phyloP scores from a whole-genome alignment of 164 flowering plant genomes.

The Tetracentron sinense region DNA sequence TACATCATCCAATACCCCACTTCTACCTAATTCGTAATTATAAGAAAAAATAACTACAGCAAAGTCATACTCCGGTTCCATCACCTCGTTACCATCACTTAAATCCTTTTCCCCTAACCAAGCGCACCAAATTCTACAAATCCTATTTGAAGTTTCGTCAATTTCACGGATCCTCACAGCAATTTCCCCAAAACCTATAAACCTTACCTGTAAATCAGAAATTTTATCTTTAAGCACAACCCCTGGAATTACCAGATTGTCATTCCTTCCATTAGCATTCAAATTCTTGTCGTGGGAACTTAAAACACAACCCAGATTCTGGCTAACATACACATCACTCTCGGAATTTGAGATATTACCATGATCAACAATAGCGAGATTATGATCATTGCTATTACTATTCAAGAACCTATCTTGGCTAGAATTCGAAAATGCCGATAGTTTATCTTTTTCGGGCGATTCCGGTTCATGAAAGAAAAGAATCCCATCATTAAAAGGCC shows the following conservation, averaged over 20 bases:
- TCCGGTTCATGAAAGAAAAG: slow-evolving; percentile 54
- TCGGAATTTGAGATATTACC: slow-evolving; percentile 7
- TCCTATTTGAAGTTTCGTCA: slow-evolving; percentile 24
- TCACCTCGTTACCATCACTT: slow-evolving; percentile 17
- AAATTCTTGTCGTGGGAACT: slow-evolving; percentile 4
- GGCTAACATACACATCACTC: slow-evolving; percentile 3
- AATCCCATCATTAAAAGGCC: slow-evolving; percentile 95
- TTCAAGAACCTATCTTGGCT: slow-evolving; percentile 23
- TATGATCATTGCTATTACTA: slow-evolving; percentile 11
- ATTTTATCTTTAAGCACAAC: slow-evolving; percentile 50
- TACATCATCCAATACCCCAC: slow-evolving; percentile 42
- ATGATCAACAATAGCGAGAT: slow-evolving; percentile 36
- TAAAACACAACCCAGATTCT: background rate
- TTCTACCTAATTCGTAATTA: slow-evolving; percentile 52
- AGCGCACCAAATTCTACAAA: slow-evolving; percentile 83
- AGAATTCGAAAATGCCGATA: slow-evolving; percentile 9
- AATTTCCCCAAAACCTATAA: slow-evolving; percentile 62
- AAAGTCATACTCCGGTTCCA: slow-evolving; percentile 54
- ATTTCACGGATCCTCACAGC: slow-evolving; percentile 45
- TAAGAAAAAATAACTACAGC: slow-evolving; percentile 65
- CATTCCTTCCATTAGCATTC: slow-evolving; percentile 13
- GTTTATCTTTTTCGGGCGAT: slow-evolving; percentile 31
- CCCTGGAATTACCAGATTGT: slow-evolving; percentile 48
- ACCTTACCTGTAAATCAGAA: slow-evolving; percentile 40
- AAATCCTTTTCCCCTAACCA: slow-evolving; percentile 60